Percentiles rank a stretch among this genome's conserved stretches.
phyloP scores from a whole-genome alignment of 805 yeast genomes.

The Sugiyamaella valdiviana region DNA sequence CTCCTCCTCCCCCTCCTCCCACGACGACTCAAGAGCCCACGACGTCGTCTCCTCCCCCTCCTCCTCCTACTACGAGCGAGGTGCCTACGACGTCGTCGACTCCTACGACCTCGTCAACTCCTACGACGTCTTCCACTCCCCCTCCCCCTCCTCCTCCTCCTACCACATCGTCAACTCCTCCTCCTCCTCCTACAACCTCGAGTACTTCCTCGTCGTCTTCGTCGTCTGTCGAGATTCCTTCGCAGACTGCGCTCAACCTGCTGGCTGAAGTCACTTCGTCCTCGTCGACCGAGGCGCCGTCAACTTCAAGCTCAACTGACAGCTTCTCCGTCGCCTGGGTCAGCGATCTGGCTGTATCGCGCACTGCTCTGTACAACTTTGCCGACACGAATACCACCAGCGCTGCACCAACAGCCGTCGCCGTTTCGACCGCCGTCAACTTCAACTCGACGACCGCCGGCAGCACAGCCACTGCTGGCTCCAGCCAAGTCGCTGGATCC shows the following conservation, averaged over 20 bases:
- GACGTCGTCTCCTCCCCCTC: not conserved
- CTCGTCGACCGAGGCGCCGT: not conserved
- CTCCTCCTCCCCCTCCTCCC: not conserved
- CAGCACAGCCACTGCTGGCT: constrained; percentile 3
- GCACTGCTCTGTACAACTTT: constrained; percentile 19
- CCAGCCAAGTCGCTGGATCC: constrained; percentile 3
- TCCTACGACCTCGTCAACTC: not conserved
- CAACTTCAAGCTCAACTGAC: not conserved
- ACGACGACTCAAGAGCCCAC: not conserved
- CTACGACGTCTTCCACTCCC: constrained; percentile 1
- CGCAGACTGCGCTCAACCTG: not conserved
- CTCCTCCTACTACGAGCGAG: constrained; percentile 8
- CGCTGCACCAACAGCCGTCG: not conserved
- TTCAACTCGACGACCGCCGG: constrained; percentile 7
- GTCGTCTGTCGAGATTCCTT: not conserved
- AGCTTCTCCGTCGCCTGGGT: constrained; percentile 9
- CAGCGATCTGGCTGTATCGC: constrained; percentile 9
- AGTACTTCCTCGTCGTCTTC: not conserved
- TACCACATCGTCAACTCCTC: constrained; percentile 4
- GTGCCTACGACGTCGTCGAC: not conserved
- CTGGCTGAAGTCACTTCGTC: not conserved
- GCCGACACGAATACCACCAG: constrained; percentile 6
- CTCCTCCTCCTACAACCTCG: constrained; percentile 5
- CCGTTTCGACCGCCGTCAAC: not conserved
- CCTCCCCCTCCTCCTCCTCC: constrained; percentile 5